A percentile compares a stretch with the other conserved stretches of the same genome.
Conservation (phyloP, 805 yeast species). For the Myxozyma neglecta region DNA sequence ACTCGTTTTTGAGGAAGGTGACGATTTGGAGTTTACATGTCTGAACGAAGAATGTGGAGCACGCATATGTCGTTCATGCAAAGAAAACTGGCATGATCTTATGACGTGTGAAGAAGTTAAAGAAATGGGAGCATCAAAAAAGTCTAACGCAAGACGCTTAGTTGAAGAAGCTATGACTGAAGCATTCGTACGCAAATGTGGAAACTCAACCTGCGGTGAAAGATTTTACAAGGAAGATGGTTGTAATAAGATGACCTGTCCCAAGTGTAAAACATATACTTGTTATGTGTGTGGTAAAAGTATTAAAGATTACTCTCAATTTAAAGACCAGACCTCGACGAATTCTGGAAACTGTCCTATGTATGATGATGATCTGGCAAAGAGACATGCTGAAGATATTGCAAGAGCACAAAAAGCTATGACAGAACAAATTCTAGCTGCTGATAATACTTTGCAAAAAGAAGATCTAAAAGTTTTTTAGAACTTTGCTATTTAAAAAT, state of each 20-base stretch:
- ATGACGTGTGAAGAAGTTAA: background rate
- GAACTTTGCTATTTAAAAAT: no score
- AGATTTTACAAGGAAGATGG: conserved; percentile 8
- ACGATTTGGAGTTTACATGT: conserved; percentile 48
- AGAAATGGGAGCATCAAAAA: background rate
- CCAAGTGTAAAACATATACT: background rate
- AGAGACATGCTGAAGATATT: background rate
- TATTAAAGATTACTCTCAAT: background rate
- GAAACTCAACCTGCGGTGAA: background rate
- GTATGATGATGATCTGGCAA: background rate
- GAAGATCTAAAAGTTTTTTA: no score
- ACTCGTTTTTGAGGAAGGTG: conserved; percentile 55
- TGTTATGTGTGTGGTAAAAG: conserved; percentile 8
- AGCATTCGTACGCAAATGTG: conserved; percentile 4
- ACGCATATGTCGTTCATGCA: background rate
- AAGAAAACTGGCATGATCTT: background rate
- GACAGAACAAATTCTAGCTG: background rate
- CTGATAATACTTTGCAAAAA: no score
- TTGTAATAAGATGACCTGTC: conserved; percentile 12
- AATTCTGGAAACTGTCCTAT: background rate
- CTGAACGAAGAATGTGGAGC: background rate
- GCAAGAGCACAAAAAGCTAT: background rate
- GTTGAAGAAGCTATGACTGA: conserved; percentile 15
- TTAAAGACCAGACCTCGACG: background rate
- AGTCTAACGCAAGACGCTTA: background rate